These are phyloP conservation scores for Triticum dicoccoides DNA, from an alignment of 176 grass and related monocot species.

Conservation along the genomic window DNA sequence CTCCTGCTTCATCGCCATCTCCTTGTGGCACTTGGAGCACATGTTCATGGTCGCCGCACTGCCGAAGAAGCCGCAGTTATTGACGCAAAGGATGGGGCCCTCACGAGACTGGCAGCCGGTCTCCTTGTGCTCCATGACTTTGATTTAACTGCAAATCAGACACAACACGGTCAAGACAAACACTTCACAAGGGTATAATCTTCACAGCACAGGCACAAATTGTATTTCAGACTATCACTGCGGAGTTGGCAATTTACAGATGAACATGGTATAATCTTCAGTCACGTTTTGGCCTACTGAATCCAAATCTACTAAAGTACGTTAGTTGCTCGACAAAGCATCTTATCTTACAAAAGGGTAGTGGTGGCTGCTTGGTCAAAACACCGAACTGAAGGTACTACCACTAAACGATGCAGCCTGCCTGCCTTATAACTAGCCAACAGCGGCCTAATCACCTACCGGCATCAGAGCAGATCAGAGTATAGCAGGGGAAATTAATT, in stretches of 20 bases:
- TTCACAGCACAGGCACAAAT: neutral
- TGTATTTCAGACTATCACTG: neutral
- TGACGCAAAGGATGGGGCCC: constrained; percentile 90
- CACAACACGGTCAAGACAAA: neutral
- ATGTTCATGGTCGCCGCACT: constrained; percentile 85
- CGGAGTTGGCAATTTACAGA: neutral
- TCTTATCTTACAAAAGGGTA: neutral
- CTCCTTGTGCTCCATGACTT: constrained; percentile 87
- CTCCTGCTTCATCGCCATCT: constrained; percentile 71
- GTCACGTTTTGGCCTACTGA: neutral
- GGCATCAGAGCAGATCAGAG: neutral
- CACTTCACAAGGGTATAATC: neutral
- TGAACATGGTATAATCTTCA: neutral
- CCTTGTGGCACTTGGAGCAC: constrained; percentile 99
- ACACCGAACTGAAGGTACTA: neutral
- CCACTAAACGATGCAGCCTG: constrained; percentile 3
- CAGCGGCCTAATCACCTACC: constrained; percentile 29
- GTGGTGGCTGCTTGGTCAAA: constrained; percentile 4
- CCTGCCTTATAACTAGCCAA: constrained; percentile 23
- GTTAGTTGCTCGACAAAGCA: constrained; percentile 3
- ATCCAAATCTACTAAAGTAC: neutral
- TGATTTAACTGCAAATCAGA: constrained; percentile 38
- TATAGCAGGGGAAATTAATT: neutral
- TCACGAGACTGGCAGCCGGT: constrained; percentile 78
- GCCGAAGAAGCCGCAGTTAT: constrained; percentile 96